Percentiles rank a stretch among this genome's conserved stretches.
Conservation (phyloP, 2,329 filamentous ascomycete species). For the Neoscytalidium dimidiatum region DNA sequence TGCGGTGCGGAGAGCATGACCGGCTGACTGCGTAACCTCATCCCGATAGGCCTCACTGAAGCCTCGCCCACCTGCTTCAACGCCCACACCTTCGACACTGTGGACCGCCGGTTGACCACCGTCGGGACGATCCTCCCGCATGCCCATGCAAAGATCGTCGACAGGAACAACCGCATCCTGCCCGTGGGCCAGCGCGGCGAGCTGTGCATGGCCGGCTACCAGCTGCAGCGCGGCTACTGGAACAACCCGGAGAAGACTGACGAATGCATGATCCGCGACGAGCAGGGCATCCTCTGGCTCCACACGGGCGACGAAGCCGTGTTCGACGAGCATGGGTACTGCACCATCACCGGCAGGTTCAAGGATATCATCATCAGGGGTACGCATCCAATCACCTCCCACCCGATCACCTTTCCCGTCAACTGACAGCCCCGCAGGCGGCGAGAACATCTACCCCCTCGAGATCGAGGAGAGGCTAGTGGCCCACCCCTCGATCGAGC, state of each 20-base stretch:
- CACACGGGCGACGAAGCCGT: constrained; percentile 43
- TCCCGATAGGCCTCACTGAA: constrained; percentile 64
- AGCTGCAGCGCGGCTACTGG: constrained; percentile 66
- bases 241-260: constrained; percentile 74
- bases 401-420: constrained; percentile 26
- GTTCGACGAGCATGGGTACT: constrained; percentile 55
- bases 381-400: constrained; percentile 24
- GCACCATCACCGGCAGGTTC: constrained; percentile 71
- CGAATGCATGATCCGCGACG: constrained; percentile 69
- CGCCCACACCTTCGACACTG: constrained; percentile 71
- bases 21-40: neutral
- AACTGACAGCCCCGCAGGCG: constrained; percentile 27
- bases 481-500: constrained; percentile 61
- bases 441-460: constrained; percentile 59
- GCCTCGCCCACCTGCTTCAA: constrained; percentile 81
- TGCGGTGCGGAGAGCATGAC: neutral
- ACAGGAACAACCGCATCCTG: constrained; percentile 65
- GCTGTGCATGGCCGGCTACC: constrained; percentile 77
- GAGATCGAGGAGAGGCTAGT: constrained; percentile 75
- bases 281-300: constrained; percentile 51
- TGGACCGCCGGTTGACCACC: constrained; percentile 67
- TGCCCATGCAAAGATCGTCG: constrained; percentile 72
- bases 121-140: constrained; percentile 79
- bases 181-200: constrained; percentile 70
- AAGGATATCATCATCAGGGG: constrained; percentile 80